Conservation (phyloP, 2,329 filamentous ascomycete genomes). For the Furcasterigmium furcatum region DNA sequence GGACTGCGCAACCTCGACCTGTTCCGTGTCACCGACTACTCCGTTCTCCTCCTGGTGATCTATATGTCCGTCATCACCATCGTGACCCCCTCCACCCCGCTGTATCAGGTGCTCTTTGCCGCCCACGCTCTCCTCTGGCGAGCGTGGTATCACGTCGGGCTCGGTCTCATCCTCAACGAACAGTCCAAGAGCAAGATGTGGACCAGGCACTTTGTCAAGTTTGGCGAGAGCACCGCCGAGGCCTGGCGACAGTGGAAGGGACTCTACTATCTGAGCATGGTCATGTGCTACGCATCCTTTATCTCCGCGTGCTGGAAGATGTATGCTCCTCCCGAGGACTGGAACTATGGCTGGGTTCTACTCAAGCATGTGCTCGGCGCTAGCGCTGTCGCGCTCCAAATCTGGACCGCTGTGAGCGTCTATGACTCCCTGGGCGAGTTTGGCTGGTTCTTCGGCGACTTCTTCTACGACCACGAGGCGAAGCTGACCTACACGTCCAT, state of each 20-base stretch:
- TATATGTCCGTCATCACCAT: slow-evolving; percentile 74
- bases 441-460: slow-evolving; percentile 98
- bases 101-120: slow-evolving; percentile 78
- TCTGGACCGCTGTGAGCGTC: slow-evolving; percentile 91
- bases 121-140: slow-evolving; percentile 79
- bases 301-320: slow-evolving; percentile 93
- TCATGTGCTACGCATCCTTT: slow-evolving; percentile 85
- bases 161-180: slow-evolving; percentile 78
- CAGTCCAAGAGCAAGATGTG: slow-evolving; percentile 92
- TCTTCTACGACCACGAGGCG: slow-evolving; percentile 88
- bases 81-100: slow-evolving; percentile 71
- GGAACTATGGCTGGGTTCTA: slow-evolving; percentile 80
- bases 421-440: slow-evolving; percentile 97
- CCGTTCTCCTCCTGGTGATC: slow-evolving; percentile 70
- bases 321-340: slow-evolving; percentile 83
- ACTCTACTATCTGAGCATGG: slow-evolving; percentile 89
- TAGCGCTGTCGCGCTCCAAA: slow-evolving; percentile 77
- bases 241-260: slow-evolving; percentile 99
- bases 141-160: slow-evolving; percentile 85
- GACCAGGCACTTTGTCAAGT: slow-evolving; percentile 97
- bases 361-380: slow-evolving; percentile 84
- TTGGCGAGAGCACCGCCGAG: slow-evolving; percentile 83
- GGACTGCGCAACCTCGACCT: slow-evolving; percentile 83
- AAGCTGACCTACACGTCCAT: slow-evolving; percentile 96
- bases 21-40: slow-evolving; percentile 81